Evolutionary conservation across 1,284 basidiomycete genomes (phyloP).

Genomic region (Cutaneotrichosporon curvatum): DNA sequence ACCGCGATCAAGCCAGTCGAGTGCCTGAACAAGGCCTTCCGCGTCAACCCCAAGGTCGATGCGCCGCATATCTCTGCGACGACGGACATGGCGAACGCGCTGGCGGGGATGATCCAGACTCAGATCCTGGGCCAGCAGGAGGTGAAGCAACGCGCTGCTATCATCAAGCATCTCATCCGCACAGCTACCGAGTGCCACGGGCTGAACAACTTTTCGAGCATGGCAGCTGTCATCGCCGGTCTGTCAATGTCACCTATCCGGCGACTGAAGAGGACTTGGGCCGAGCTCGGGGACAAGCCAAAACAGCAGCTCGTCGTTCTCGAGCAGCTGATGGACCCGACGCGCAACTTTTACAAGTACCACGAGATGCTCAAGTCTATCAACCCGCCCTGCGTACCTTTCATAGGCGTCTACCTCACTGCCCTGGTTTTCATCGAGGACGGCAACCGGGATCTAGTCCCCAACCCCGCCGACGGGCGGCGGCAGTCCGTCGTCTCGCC

Average conservation of each 20-base stretch:
- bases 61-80: constrained; percentile 50
- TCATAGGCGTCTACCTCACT: constrained; percentile 93
- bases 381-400: constrained; percentile 92
- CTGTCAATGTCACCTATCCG: constrained; percentile 88
- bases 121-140: constrained; percentile 74
- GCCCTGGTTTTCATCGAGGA: constrained; percentile 97
- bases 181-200: constrained; percentile 79
- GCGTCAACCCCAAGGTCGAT: constrained; percentile 16
- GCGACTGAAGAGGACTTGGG: constrained; percentile 84
- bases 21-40: constrained; percentile 59
- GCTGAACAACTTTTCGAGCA: constrained; percentile 93
- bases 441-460: constrained; percentile 77
- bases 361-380: constrained; percentile 75
- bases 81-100: constrained; percentile 79
- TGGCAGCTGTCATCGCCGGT: constrained; percentile 92
- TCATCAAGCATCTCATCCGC: constrained; percentile 82
- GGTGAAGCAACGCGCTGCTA: constrained; percentile 66
- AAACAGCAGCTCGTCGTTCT: constrained; percentile 53
- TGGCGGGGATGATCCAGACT: constrained; percentile 81
- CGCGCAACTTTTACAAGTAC: constrained; percentile 90
- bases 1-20: constrained; percentile 84
- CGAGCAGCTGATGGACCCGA: constrained; percentile 78
- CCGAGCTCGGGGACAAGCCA: constrained; percentile 46
- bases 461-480: constrained; percentile 45
- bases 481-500: constrained; percentile 8